These are phyloP conservation scores for Hemisphaericaspora subhashii DNA, from an alignment of 1,139 yeast species.

Conservation along the genomic window DNA sequence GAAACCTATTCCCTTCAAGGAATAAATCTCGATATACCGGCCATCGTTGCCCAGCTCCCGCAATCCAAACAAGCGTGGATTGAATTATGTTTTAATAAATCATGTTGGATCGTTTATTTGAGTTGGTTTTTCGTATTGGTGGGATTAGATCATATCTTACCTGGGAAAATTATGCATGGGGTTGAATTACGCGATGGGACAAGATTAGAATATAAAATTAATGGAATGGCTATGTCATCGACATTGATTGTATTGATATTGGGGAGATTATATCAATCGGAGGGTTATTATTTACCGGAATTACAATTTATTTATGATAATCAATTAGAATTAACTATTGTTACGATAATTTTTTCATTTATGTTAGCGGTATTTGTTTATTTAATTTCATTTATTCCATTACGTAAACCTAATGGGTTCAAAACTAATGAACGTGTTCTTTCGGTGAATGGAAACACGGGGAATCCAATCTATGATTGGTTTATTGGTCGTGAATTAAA, in stretches of 20 bases:
- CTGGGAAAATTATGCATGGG: conserved; percentile 72
- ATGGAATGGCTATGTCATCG: conserved; percentile 63
- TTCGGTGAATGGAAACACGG: conserved; percentile 86
- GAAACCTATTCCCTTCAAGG: conserved; percentile 57
- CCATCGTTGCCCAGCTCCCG: conserved; percentile 32
- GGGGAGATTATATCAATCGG: conserved; percentile 50
- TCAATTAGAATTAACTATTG: conserved; percentile 62
- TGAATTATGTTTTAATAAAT: conserved; percentile 32
- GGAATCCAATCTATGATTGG: conserved; percentile 81
- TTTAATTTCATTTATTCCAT: conserved; percentile 63
- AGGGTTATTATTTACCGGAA: conserved; percentile 67
- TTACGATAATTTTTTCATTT: conserved; percentile 64
- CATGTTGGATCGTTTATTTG: conserved; percentile 65
- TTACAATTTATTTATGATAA: conserved; percentile 71
- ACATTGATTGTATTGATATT: conserved; percentile 47
- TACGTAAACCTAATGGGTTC: conserved; percentile 47
- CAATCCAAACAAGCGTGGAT: conserved; percentile 23
- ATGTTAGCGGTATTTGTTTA: conserved; percentile 66
- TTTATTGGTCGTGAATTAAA: conserved; percentile 95
- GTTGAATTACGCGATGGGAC: conserved; percentile 75
- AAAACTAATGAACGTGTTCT: conserved; percentile 68
- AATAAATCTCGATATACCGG: conserved; percentile 37
- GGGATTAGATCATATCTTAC: conserved; percentile 63
- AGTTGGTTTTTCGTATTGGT: conserved; percentile 73
- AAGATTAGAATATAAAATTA: conserved; percentile 69